A percentile compares a stretch with the other conserved stretches of the same genome.
These are phyloP conservation scores for Colletotrichum sp. DNA, from an alignment of 2,329 filamentous ascomycete genomes.

Conservation along the genomic window DNA sequence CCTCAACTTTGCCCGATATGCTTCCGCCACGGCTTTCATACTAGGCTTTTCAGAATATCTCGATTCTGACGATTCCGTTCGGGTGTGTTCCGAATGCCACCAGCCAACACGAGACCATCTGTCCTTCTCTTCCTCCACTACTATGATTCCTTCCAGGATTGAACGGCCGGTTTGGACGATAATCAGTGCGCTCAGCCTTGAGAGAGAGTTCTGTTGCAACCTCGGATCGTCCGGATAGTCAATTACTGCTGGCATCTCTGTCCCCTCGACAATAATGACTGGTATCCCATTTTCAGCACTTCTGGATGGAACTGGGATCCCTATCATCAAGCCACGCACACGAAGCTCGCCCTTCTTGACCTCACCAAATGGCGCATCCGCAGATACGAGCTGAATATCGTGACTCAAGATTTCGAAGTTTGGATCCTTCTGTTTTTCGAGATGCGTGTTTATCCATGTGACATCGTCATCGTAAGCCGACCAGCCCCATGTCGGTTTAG, in stretches of 20 bases:
- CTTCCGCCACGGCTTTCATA: background rate
- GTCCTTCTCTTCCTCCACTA: background rate
- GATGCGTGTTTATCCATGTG: background rate
- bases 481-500: background rate
- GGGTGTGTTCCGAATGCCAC: background rate
- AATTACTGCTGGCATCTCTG: background rate
- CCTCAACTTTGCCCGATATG: background rate
- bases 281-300: background rate
- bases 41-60: no score
- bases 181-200: background rate
- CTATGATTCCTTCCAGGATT: background rate
- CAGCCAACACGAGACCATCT: background rate
- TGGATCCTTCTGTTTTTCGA: background rate
- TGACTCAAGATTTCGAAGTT: background rate
- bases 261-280: background rate
- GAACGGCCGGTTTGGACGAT: background rate
- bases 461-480: background rate
- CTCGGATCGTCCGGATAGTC: background rate
- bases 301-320: background rate
- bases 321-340: background rate
- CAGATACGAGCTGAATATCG: background rate
- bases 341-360: background rate
- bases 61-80: background rate
- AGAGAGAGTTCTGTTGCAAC: background rate
- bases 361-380: background rate